Percentiles rank a stretch among this genome's conserved stretches.
These are phyloP conservation scores for Aureobasidium sp. DNA, from an alignment of 2,329 filamentous ascomycete species.

Conservation along the genomic window DNA sequence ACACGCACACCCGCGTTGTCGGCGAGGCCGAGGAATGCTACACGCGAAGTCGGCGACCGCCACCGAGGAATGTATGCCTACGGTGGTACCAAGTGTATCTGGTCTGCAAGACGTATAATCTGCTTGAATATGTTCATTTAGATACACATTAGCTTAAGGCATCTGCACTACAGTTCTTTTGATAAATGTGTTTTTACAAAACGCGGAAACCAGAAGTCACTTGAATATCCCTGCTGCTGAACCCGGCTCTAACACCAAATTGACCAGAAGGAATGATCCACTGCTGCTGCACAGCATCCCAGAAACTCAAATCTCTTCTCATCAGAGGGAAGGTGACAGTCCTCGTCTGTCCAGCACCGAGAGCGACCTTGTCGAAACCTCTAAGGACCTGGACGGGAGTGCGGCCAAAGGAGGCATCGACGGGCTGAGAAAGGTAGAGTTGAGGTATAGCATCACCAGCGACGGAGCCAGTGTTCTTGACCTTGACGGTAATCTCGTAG, in stretches of 20 bases:
- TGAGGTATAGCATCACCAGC: constrained; percentile 58
- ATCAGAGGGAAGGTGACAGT: constrained; percentile 49
- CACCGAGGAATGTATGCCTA: too few species aligned
- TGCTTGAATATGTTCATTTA: background rate
- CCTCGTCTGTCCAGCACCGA: constrained; percentile 43
- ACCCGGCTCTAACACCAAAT: constrained; percentile 29
- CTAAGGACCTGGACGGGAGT: constrained; percentile 44
- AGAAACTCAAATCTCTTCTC: constrained; percentile 57
- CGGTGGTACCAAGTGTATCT: background rate
- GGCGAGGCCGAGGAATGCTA: background rate
- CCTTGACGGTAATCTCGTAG: constrained; percentile 57
- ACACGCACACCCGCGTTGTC: background rate
- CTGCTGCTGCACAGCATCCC: constrained; percentile 53
- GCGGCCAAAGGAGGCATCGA: constrained; percentile 28
- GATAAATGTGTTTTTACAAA: background rate
- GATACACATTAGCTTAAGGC: background rate
- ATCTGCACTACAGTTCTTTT: too few species aligned
- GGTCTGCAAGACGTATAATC: background rate
- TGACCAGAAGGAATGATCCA: constrained; percentile 43
- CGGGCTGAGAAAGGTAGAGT: constrained; percentile 46
- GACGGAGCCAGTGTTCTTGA: constrained; percentile 60
- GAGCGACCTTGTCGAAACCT: constrained; percentile 54
- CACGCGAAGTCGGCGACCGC: background rate
- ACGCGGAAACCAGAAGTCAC: constrained; percentile 12
- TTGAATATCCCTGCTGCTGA: constrained; percentile 32